phyloP scores from a whole-genome alignment of 306 rosid species.

The Quercus mongolica region DNA sequence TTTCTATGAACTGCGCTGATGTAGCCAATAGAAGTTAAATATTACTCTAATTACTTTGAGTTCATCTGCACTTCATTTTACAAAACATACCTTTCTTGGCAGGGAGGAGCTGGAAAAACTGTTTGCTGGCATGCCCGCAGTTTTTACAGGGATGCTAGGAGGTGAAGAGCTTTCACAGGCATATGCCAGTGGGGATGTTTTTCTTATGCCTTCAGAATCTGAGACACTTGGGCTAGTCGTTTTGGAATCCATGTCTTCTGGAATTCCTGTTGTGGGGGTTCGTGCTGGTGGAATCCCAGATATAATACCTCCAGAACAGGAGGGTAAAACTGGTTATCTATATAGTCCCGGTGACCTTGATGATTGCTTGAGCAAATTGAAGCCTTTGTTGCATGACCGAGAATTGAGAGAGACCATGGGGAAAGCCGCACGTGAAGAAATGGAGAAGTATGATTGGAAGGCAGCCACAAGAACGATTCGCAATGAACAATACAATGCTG shows the following conservation, averaged over 20 bases:
- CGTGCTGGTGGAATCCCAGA: conserved; percentile 97
- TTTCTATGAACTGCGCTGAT: background rate
- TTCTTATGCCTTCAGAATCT: conserved; percentile 96
- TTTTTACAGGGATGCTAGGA: conserved; percentile 91
- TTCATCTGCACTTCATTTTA: background rate
- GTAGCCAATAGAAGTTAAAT: background rate
- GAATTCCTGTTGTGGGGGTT: conserved; percentile 89
- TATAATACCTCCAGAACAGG: conserved; percentile 80
- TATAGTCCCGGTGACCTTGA: conserved; percentile 64
- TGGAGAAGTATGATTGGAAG: conserved; percentile 92
- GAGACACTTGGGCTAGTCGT: conserved; percentile 97
- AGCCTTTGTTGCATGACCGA: conserved; percentile 55
- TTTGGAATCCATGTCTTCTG: conserved; percentile 96
- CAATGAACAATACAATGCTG: conserved; percentile 83
- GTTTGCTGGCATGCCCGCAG: conserved; percentile 87
- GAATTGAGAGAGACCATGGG: conserved; percentile 78
- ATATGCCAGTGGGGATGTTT: conserved; percentile 89
- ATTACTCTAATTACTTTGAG: background rate
- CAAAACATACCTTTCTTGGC: conserved; percentile 18
- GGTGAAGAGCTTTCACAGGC: conserved; percentile 98
- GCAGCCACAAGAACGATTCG: conserved; percentile 82
- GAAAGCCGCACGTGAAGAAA: conserved; percentile 77
- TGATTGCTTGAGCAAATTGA: conserved; percentile 80
- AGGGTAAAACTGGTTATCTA: conserved; percentile 80
- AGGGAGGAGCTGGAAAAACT: conserved; percentile 88